These are phyloP conservation scores for Neoboletus magnificus DNA, from an alignment of 768 basidiomycete species.

Conservation along the genomic window DNA sequence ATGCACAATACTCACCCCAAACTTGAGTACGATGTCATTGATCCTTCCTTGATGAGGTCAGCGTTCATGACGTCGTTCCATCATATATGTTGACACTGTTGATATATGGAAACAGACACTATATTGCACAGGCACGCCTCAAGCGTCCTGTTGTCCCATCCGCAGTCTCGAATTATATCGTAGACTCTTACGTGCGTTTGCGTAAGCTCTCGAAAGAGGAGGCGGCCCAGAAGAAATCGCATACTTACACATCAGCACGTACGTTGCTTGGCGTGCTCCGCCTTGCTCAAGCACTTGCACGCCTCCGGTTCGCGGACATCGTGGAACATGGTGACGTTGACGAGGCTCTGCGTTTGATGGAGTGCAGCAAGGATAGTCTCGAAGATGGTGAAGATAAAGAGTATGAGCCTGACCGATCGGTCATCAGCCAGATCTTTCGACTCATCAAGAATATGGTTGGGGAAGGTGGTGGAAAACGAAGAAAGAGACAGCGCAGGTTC, in stretches of 20 bases:
- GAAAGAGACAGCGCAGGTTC: constrained; percentile 48
- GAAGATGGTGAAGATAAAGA: constrained; percentile 74
- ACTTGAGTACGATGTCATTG: constrained; percentile 78
- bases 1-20: constrained; percentile 92
- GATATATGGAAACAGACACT: constrained; percentile 57
- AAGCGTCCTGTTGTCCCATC: constrained; percentile 88
- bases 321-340: constrained; percentile 90
- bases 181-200: constrained; percentile 92
- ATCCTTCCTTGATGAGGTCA: constrained; percentile 86
- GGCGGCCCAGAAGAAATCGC: constrained; percentile 80
- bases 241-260: constrained; percentile 94
- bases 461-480: constrained; percentile 37
- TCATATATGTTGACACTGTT: constrained; percentile 1
- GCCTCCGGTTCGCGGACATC: constrained; percentile 76
- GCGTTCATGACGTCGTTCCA: constrained; percentile 7
- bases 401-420: constrained; percentile 70
- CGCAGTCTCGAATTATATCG: constrained; percentile 87
- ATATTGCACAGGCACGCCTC: constrained; percentile 88
- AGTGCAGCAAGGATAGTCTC: constrained; percentile 90
- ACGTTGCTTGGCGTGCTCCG: constrained; percentile 94
- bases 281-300: constrained; percentile 90
- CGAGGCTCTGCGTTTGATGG: constrained; percentile 95
- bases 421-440: constrained; percentile 81
- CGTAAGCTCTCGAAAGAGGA: constrained; percentile 93
- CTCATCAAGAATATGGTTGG: constrained; percentile 85